Conservation (phyloP, 345 rosid genomes). For the Viola odorata region DNA sequence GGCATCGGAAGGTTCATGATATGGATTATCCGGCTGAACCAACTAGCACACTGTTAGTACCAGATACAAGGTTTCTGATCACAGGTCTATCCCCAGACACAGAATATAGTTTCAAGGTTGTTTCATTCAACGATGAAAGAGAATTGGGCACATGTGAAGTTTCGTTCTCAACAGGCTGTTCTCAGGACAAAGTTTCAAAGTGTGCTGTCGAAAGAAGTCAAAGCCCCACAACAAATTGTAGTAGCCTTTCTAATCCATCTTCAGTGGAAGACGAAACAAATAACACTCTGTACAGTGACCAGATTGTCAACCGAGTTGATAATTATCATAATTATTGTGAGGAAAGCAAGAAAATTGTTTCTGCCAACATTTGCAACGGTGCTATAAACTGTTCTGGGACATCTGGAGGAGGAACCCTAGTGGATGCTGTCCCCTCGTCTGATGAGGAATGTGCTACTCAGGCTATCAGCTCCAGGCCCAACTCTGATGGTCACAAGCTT, state of each 20-base stretch:
- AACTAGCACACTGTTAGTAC: conserved; percentile 57
- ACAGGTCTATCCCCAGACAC: conserved; percentile 60
- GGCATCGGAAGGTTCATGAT: conserved; percentile 68
- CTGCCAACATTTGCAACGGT: conserved; percentile 27
- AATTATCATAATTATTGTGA: conserved; percentile 36
- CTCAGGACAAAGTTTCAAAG: conserved; percentile 39
- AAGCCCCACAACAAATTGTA: conserved; percentile 88
- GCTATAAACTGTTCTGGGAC: conserved; percentile 23
- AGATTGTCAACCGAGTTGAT: conserved; percentile 39
- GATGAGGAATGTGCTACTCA: conserved; percentile 25
- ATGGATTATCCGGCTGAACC: conserved; percentile 53
- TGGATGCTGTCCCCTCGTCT: conserved; percentile 31
- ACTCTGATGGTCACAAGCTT: conserved; percentile 29
- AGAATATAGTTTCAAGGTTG: conserved; percentile 61
- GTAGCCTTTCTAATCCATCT: conserved; percentile 80
- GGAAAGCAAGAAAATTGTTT: conserved; percentile 32
- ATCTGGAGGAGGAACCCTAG: conserved; percentile 18
- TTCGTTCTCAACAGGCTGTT: conserved; percentile 31
- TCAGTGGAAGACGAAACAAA: conserved; percentile 85
- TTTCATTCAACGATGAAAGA: conserved; percentile 41
- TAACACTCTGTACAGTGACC: conserved; percentile 32
- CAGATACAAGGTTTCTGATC: conserved; percentile 55
- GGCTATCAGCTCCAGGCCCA: conserved; percentile 23
- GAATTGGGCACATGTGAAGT: conserved; percentile 51
- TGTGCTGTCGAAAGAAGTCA: conserved; percentile 66